Evolutionary conservation across 1,139 yeast species (phyloP), one percentile per base, ranked within the genome.

Genomic region (Debaryomyces sp.): DNA sequence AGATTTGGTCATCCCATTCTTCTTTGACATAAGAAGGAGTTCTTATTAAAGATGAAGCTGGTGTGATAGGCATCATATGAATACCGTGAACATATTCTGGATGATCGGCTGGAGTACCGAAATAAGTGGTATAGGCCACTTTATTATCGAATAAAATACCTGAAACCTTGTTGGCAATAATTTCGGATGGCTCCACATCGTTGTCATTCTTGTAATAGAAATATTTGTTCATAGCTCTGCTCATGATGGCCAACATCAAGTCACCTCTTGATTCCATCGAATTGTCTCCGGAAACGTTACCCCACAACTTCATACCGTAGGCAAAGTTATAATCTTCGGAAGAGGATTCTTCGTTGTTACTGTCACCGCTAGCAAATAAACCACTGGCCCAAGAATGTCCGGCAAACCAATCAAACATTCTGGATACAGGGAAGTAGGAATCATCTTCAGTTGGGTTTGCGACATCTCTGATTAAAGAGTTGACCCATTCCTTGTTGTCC

Each of bases 381-480:
- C 96, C 96, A 50, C 81, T 81, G 6, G 96, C 95, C 91, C 94
- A 88, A 2, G 95, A 86, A 65, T 89, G 96, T 29, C 96, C 96
- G 41, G 78, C 77, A 68, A 70, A 89, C 89, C 89, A 89, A 64
- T 87, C 94, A 66, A 88, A 89, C 77, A 77, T 78, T 62, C 96
- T 78, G 43, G 81, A 86, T 13, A 83, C 87, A 4, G 96, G 96
- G 82, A 87, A 89, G 62, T 77, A 78, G 1, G 72, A 48, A 62
- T 87, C 95, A 3, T 71, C 72, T 29, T 50, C 64, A 49, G 85
- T 78, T 29, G 91, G 95, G 59, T 88, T 87, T 34, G 92, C 90
- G 47, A 85, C 90, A 62, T 88, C 95, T 63, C 95, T 80, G 37
- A 88, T 70, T 53, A 86, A 72, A 1, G 82, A 56, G 60, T 84